Conservation (phyloP, 2,329 filamentous ascomycete species). For the Sarocladium oryzae region DNA sequence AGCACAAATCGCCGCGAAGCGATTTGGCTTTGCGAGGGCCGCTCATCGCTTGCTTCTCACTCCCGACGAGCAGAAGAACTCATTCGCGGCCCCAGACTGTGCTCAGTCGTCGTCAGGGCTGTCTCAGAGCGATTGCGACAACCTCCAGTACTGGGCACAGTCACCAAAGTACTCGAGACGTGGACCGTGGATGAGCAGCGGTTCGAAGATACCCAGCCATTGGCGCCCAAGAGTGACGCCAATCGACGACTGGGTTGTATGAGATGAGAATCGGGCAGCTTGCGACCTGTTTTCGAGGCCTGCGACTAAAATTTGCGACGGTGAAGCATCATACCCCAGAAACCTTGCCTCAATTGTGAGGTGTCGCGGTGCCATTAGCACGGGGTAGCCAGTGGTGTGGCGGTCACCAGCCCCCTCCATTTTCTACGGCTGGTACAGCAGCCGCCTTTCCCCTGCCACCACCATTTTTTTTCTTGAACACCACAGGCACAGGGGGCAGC, state of each 20-base stretch:
- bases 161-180: no score
- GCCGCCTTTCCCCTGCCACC: slow-evolving; percentile 11
- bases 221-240: neutral
- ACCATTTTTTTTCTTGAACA: slow-evolving; percentile 12
- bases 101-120: neutral
- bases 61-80: neutral
- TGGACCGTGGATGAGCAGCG: no score
- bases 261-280: neutral
- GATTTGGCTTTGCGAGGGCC: no score
- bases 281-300: slow-evolving; percentile 11
- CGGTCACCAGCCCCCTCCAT: slow-evolving; percentile 13
- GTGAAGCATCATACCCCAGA: no score
- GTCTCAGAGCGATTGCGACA: neutral
- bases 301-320: neutral
- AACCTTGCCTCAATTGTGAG: no score
- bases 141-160: no score
- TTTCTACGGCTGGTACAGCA: slow-evolving; percentile 8
- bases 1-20: no score
- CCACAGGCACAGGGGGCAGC: slow-evolving; percentile 6
- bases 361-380: neutral
- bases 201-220: neutral
- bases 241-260: neutral
- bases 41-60: no score
- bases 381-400: neutral
- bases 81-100: neutral